phyloP scores from a whole-genome alignment of 192 early-diverging fungal genomes.

The Gamsiella multidivaricata region DNA sequence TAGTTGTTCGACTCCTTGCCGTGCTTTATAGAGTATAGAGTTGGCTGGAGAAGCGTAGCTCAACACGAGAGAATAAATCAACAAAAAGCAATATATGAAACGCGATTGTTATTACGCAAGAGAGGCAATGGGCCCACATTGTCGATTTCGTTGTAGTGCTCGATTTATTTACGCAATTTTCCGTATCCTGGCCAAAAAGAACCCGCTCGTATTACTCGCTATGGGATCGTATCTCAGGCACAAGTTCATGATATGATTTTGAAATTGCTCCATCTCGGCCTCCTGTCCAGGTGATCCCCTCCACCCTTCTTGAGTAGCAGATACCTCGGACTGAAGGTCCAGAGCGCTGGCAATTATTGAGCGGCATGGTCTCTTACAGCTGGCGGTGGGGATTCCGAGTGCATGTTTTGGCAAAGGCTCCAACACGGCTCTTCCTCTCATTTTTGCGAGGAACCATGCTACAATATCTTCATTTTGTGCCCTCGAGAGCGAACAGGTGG shows the following conservation, averaged over 20 bases:
- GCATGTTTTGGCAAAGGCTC: slow-evolving; percentile 65
- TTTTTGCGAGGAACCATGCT: slow-evolving; percentile 74
- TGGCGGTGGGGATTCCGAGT: slow-evolving; percentile 27
- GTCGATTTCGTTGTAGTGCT: not conserved
- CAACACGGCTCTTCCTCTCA: slow-evolving; percentile 57
- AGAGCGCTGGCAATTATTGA: slow-evolving; percentile 20
- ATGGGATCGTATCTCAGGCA: slow-evolving; percentile 77
- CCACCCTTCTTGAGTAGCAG: slow-evolving; percentile 13
- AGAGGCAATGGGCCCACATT: no score
- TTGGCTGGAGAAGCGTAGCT: no score
- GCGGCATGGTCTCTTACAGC: slow-evolving; percentile 28
- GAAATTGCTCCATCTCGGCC: slow-evolving; percentile 32
- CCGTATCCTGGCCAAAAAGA: slow-evolving; percentile 83
- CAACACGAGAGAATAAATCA: no score
- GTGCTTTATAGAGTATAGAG: slow-evolving; percentile 16
- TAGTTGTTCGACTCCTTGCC: not conserved
- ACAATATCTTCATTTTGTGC: slow-evolving; percentile 91
- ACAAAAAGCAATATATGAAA: no score
- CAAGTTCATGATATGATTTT: slow-evolving; percentile 31
- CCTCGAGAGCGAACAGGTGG: slow-evolving; percentile 80
- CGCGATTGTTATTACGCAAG: no score
- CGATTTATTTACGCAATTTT: slow-evolving; percentile 58
- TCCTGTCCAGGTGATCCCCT: slow-evolving; percentile 21
- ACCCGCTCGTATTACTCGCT: slow-evolving; percentile 74
- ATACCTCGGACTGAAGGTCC: slow-evolving; percentile 15